Conservation (phyloP, 75 land plant genomes). For the Sequoiadendron giganteum region DNA sequence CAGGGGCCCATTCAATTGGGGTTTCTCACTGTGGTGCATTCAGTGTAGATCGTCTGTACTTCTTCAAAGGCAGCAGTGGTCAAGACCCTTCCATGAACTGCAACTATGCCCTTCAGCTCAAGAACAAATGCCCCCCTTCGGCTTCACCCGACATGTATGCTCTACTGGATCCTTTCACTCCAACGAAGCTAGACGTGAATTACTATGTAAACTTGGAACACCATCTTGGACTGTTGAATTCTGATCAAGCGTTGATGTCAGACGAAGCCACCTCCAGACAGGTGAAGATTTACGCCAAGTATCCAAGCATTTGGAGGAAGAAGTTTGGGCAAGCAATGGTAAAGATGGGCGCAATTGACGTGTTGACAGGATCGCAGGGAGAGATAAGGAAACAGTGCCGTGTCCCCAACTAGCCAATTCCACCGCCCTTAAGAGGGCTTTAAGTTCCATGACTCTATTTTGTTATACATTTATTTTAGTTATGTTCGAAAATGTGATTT, state of each 20-base stretch:
- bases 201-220: no score
- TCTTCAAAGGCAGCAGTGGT: background rate
- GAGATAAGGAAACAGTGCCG: slow-evolving; percentile 14
- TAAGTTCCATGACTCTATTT: no score
- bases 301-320: background rate
- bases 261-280: background rate
- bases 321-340: no score
- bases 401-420: background rate
- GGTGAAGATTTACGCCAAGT: background rate
- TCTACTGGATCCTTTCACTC: slow-evolving; percentile 20
- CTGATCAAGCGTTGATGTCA: no score
- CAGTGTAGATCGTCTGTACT: slow-evolving; percentile 3
- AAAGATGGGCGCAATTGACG: no score
- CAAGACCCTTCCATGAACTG: slow-evolving; percentile 18
- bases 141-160: no score
- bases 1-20: slow-evolving; percentile 28
- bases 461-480: no score
- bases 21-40: slow-evolving; percentile 16
- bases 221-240: background rate
- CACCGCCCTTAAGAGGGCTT: no score
- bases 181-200: background rate
- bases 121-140: no score
- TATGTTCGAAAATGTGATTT: no score
- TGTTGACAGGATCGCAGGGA: no score
- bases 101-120: background rate